Base-by-base conservation (phyloP, 805 yeast species). In the Saccharomycopsis selenospora region DNA sequence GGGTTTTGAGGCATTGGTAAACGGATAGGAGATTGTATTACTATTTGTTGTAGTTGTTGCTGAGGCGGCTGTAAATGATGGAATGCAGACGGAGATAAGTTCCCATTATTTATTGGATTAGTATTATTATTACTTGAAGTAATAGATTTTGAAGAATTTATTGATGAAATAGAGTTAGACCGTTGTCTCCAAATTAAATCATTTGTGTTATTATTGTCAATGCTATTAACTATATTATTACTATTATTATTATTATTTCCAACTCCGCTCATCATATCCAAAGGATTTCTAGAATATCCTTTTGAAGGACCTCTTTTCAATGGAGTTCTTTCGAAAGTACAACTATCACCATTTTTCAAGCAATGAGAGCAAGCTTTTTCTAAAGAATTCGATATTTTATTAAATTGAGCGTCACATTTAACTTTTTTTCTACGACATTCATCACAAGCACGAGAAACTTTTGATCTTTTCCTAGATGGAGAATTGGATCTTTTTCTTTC, bases 361-460 rank as follows among this genome's bases (percentile, higher is more conserved):
- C 95, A 85, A 54, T 76, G 80, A 11, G 80, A 65, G 61, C 95
- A 85, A 1, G 70, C 61, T 51, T 71, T 72, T 30, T 72, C 66
- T n/a, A 79, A 72, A 7, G 67, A 65, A 56, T 66, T 74, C 17
- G 75, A 68, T 3, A 70, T 63, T 8, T 64, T 43, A 45, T 69
- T 69, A 49, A 73, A 71, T 23, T 72, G 72, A 20, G 85, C 87
- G 60, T 84, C 80, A 65, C 95, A 85, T 47, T 77, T 71, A 20
- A 84, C 73, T 60, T 85, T 85, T 62, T 83, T 82, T 42, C 84
- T 70, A 30, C 93, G 71, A 61, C 93, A 85, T 47, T 82, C 80
- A 61, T 85, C 95, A 61, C 95, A 85, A 1, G 91, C 93, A 46
- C 95, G 64, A 1, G 89, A 82, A 0, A 84, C 88, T 60, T 85